Conservation (phyloP, 805 yeast genomes). For the Yarrowia sp. region DNA sequence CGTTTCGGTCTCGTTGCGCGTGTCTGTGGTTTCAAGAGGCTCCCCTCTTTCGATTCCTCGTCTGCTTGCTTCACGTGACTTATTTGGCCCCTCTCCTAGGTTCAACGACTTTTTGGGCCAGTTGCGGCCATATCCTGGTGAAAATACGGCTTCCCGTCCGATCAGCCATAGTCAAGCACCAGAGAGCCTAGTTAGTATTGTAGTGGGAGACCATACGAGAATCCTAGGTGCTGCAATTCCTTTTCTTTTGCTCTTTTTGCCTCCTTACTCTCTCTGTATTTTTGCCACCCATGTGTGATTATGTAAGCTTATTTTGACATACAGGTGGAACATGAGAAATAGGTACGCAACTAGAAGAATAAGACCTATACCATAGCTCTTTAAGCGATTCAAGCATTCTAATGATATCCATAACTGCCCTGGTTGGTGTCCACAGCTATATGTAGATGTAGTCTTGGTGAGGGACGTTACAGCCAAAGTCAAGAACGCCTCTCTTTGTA, state of each 20-base stretch:
- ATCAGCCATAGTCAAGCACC: not conserved
- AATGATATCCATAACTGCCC: too few species aligned
- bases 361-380: too few species aligned
- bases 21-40: too few species aligned
- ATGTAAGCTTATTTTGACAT: not conserved
- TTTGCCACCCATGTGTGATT: not conserved
- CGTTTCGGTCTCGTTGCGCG: too few species aligned
- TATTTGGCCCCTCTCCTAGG: not conserved
- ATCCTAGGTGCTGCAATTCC: not conserved
- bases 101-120: not conserved
- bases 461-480: too few species aligned
- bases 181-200: not conserved
- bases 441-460: too few species aligned
- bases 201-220: not conserved
- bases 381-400: too few species aligned
- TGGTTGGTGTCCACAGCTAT: too few species aligned
- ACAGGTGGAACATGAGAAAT: not conserved
- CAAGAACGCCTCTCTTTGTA: too few species aligned
- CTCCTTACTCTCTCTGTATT: not conserved
- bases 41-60: not conserved
- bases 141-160: conserved; percentile 3
- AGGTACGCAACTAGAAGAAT: too few species aligned
- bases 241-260: not conserved
- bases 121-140: conserved; percentile 22
- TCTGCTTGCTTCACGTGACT: conserved; percentile 8